These are phyloP conservation scores for Coemansia sp. DNA, from an alignment of 192 early-diverging fungal species.

Conservation along the genomic window DNA sequence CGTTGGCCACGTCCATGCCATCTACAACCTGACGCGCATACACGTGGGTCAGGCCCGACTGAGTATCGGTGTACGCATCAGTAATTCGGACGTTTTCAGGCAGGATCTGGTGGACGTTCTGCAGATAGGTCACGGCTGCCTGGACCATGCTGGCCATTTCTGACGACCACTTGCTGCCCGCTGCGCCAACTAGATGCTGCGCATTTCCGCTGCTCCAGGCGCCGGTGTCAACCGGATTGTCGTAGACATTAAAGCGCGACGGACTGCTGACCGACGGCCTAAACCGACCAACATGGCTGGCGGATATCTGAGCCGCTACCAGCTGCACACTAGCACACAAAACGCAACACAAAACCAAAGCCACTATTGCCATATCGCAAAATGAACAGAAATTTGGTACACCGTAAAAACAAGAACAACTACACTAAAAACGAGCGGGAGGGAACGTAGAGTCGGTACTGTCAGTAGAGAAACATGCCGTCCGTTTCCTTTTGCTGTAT, in stretches of 20 bases:
- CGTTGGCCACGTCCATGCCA: conserved; percentile 74
- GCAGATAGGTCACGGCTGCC: conserved; percentile 8
- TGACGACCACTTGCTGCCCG: background rate
- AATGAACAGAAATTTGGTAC: too few species aligned
- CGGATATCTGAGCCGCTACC: too few species aligned
- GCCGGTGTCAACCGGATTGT: background rate
- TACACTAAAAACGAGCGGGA: too few species aligned
- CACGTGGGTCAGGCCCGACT: conserved; percentile 80
- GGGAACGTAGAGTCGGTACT: too few species aligned
- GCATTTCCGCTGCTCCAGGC: background rate
- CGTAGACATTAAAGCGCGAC: background rate
- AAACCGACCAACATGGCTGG: background rate
- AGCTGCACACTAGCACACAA: too few species aligned
- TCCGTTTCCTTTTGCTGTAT: too few species aligned
- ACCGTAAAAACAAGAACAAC: too few species aligned
- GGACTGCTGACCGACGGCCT: background rate
- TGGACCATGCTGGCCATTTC: background rate
- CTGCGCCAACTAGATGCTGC: background rate
- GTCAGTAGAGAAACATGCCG: too few species aligned
- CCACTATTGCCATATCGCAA: too few species aligned
- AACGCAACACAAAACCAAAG: too few species aligned
- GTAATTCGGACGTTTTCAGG: conserved; percentile 50
- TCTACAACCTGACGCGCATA: conserved; percentile 71
- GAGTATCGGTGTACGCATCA: conserved; percentile 63
- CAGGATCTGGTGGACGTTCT: conserved; percentile 5